Percentiles rank a stretch among this genome's conserved stretches.
Evolutionary conservation across 2,329 filamentous ascomycete genomes (phyloP).

Genomic region (Verticillium nonalfalfae): DNA sequence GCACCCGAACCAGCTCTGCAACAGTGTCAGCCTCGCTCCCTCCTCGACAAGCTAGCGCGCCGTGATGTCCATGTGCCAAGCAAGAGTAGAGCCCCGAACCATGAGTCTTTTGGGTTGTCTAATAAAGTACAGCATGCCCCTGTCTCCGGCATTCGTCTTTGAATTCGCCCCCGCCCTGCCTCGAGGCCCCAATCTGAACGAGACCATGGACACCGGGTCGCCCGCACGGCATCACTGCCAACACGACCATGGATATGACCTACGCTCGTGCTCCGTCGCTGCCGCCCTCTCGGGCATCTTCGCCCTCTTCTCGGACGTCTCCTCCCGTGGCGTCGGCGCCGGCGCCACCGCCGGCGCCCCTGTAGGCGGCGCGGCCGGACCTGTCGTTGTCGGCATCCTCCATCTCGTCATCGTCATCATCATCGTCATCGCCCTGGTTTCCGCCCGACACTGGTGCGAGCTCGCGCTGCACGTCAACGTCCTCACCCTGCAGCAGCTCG

Average conservation of each 20-base stretch:
- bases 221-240: not conserved
- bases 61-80: constrained; percentile 1
- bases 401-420: constrained; percentile 61
- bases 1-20: not conserved
- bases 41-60: not conserved
- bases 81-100: constrained; percentile 1
- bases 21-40: not conserved
- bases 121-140: constrained; percentile 1
- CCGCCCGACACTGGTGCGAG: constrained; percentile 48
- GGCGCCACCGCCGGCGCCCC: constrained; percentile 68
- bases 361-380: constrained; percentile 49
- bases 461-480: constrained; percentile 71
- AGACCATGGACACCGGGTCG: not conserved
- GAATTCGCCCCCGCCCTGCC: not conserved
- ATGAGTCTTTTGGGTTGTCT: constrained; percentile 2
- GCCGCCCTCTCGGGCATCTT: constrained; percentile 82
- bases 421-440: constrained; percentile 40
- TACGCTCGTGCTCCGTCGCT: constrained; percentile 99
- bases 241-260: constrained; percentile 45
- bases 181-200: not conserved
- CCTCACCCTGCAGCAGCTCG: constrained; percentile 77
- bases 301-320: constrained; percentile 85
- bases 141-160: not conserved
- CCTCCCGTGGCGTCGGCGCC: constrained; percentile 84
- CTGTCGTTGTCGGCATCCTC: constrained; percentile 67